Conservation (phyloP, 305 asterid species). For the Striga hermonthica region DNA sequence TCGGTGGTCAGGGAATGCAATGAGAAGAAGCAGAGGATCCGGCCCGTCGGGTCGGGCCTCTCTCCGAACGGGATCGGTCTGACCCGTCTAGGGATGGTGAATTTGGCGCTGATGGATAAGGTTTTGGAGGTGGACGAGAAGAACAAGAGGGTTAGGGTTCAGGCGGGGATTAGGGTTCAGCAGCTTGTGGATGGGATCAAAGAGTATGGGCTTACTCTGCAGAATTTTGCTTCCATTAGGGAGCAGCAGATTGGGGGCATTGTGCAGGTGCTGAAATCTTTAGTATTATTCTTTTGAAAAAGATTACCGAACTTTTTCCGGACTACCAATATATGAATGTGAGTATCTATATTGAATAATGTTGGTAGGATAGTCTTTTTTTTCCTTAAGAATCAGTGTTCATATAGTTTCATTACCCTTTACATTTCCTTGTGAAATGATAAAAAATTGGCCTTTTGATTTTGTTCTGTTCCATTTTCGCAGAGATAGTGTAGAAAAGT, state of each 20-base stretch:
- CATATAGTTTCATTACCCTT: not conserved
- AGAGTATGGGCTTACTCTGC: conserved; percentile 75
- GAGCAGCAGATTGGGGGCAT: conserved; percentile 99
- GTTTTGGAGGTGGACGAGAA: conserved; percentile 87
- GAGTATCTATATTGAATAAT: not conserved
- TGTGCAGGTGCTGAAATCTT: conserved; percentile 54
- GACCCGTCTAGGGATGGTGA: conserved; percentile 90
- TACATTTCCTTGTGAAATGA: no score
- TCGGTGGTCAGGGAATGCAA: conserved; percentile 52
- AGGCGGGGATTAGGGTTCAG: conserved; percentile 96
- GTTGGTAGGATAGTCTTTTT: no score
- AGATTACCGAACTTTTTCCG: not conserved
- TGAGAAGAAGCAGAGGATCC: conserved; percentile 66
- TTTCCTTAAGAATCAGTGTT: conserved; percentile 14
- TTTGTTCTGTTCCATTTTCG: no score
- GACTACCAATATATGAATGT: not conserved
- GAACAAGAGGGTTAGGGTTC: conserved; percentile 72
- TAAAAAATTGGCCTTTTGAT: no score
- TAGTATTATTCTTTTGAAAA: not conserved
- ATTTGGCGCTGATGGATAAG: conserved; percentile 87
- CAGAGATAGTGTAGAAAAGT: no score
- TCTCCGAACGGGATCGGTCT: conserved; percentile 93
- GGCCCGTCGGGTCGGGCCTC: conserved; percentile 93
- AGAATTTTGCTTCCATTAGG: conserved; percentile 91
- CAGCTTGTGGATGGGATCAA: conserved; percentile 89